Evolutionary conservation across 441 rosid species (phyloP).

Genomic region (Gossypium gossypioides): DNA sequence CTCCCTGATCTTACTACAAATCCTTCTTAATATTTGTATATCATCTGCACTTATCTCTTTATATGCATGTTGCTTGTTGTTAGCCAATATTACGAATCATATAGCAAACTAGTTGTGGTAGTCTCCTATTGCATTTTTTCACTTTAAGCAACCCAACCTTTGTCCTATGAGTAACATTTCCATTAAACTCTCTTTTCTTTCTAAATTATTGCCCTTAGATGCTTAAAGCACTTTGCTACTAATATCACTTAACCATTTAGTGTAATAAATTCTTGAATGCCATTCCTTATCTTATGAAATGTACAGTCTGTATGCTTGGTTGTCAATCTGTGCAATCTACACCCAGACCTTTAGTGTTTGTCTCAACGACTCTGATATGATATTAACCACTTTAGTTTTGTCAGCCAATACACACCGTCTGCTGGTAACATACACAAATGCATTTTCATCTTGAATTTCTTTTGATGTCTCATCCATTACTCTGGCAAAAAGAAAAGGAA

Average conservation of each 20-base stretch:
- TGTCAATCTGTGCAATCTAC: not conserved
- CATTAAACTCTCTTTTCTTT: not conserved
- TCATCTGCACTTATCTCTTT: not conserved
- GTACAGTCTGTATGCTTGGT: not conserved
- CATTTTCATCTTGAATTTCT: not conserved
- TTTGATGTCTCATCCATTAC: not conserved
- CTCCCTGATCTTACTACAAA: not conserved
- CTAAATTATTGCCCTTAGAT: not conserved
- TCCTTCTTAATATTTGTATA: not conserved
- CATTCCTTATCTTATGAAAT: not conserved
- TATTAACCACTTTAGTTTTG: not conserved
- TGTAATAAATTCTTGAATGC: not conserved
- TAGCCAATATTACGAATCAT: not conserved
- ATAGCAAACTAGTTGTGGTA: not conserved
- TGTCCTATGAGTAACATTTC: not conserved
- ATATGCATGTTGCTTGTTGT: not conserved
- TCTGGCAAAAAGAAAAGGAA: not conserved
- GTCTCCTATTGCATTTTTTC: not conserved
- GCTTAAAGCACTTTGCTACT: not conserved
- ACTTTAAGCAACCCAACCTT: not conserved
- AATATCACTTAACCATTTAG: not conserved
- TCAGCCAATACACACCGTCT: not conserved
- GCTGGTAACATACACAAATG: not conserved
- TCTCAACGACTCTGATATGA: not conserved
- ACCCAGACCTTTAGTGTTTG: not conserved